These are phyloP conservation scores for Lenzites betulinus DNA, from an alignment of 768 basidiomycete species.

Conservation along the genomic window DNA sequence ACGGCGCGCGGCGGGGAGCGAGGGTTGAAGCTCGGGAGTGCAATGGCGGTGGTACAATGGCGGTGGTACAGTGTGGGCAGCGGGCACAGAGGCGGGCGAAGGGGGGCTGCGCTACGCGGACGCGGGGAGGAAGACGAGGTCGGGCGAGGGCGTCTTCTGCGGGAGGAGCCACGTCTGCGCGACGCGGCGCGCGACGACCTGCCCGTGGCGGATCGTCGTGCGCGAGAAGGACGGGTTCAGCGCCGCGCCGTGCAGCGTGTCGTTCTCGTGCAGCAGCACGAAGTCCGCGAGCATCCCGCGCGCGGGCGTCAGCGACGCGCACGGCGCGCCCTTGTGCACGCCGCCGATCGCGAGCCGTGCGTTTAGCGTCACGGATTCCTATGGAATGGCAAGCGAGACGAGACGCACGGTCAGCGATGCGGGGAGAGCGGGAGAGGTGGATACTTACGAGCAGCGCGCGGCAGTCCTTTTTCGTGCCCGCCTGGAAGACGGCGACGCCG, in stretches of 20 bases:
- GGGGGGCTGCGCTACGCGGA: not conserved
- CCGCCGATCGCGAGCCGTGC: conserved; percentile 49
- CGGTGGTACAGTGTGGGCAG: no score
- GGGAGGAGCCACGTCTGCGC: conserved; percentile 38
- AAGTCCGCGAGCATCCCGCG: conserved; percentile 54
- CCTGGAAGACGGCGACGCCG: conserved; percentile 60
- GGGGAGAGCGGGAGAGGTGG: conserved; percentile 7
- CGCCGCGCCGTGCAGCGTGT: conserved; percentile 46
- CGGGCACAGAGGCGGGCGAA: no score
- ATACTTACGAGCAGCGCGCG: conserved; percentile 48
- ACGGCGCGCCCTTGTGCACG: conserved; percentile 37
- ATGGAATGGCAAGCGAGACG: no score
- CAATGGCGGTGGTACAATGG: no score
- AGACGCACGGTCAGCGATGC: conserved; percentile 2
- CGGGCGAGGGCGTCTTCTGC: conserved; percentile 16
- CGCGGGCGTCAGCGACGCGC: conserved; percentile 17
- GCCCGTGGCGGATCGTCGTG: conserved; percentile 51
- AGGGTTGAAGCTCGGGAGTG: no score
- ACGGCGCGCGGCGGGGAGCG: no score
- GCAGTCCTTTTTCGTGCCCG: conserved; percentile 50
- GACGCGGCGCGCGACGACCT: conserved; percentile 43
- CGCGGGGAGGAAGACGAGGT: not conserved
- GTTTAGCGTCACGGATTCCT: conserved; percentile 55
- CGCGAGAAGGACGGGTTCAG: conserved; percentile 52
- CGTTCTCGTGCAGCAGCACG: conserved; percentile 55